Evolutionary conservation across 73 alveolate species (phyloP).

Genomic region (Paramecium sexaurelia): DNA sequence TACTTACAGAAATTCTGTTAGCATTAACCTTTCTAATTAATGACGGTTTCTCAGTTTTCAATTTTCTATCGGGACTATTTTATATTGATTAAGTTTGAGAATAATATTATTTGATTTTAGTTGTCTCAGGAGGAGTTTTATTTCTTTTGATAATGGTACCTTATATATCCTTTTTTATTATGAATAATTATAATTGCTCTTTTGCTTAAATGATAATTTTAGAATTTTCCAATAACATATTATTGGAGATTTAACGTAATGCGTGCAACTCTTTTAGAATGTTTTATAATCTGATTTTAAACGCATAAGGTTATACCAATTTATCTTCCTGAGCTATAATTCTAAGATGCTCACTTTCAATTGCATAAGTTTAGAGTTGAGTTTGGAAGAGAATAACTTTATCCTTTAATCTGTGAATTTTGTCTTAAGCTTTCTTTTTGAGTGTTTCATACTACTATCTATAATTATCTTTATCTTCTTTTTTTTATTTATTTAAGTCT

Average conservation of each 20-base stretch:
- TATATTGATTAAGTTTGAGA: not conserved
- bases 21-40: not conserved
- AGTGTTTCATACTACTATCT: too few species aligned
- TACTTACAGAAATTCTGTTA: not conserved
- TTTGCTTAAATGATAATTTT: not conserved
- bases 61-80: not conserved
- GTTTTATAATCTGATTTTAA: not conserved
- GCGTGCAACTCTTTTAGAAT: not conserved
- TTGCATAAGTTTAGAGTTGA: too few species aligned
- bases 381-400: too few species aligned
- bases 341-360: too few species aligned
- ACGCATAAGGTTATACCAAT: not conserved
- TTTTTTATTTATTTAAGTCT: too few species aligned
- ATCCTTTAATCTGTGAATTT: too few species aligned
- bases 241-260: not conserved
- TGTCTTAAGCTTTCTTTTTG: too few species aligned
- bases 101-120: not conserved
- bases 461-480: too few species aligned
- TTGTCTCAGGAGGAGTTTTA: not conserved
- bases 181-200: not conserved
- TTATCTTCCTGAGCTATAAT: too few species aligned
- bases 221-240: not conserved
- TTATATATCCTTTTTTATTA: not conserved
- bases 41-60: not conserved
- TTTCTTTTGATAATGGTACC: not conserved